Conservation (phyloP, 1,284 basidiomycete genomes). For the Phylloboletellus chloephorus region DNA sequence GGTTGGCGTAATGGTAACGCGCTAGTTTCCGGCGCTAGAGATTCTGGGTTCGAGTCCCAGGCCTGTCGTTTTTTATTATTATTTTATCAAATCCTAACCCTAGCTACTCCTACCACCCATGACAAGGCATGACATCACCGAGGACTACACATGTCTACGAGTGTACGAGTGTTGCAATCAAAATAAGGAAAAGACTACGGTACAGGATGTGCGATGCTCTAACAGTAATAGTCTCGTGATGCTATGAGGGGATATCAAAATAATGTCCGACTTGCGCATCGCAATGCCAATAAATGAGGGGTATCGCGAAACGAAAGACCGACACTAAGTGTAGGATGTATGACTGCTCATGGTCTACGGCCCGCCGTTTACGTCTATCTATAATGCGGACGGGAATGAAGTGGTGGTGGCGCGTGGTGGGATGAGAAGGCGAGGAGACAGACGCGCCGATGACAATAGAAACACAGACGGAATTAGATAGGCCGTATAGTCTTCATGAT, state of each 20-base stretch:
- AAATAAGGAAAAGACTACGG: slow-evolving; percentile 37
- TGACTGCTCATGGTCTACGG: slow-evolving; percentile 43
- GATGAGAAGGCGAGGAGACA: slow-evolving; percentile 18
- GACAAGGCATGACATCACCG: too few relatives aligned
- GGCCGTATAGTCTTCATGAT: slow-evolving; percentile 48
- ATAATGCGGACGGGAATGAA: slow-evolving; percentile 31
- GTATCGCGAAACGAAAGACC: slow-evolving; percentile 52
- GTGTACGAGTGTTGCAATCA: slow-evolving; percentile 13
- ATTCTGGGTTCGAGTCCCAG: slow-evolving; percentile 51
- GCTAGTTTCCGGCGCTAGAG: slow-evolving; percentile 50
- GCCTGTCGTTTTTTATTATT: slow-evolving; percentile 41
- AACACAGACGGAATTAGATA: slow-evolving; percentile 41
- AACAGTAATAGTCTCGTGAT: slow-evolving; percentile 54
- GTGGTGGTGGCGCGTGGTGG: slow-evolving; percentile 28
- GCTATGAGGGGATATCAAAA: slow-evolving; percentile 44
- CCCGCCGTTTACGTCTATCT: slow-evolving; percentile 44
- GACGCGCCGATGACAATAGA: slow-evolving; percentile 35
- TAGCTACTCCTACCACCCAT: too few relatives aligned
- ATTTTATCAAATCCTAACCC: too few relatives aligned
- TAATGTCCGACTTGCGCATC: slow-evolving; percentile 48
- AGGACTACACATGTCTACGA: slow-evolving; percentile 12
- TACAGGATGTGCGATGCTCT: slow-evolving; percentile 60
- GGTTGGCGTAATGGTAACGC: slow-evolving; percentile 40
- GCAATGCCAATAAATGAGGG: slow-evolving; percentile 46
- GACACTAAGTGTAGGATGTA: slow-evolving; percentile 38